These are phyloP conservation scores for Aspergillus intermedius DNA, from an alignment of 2,329 filamentous ascomycete genomes.

Conservation along the genomic window DNA sequence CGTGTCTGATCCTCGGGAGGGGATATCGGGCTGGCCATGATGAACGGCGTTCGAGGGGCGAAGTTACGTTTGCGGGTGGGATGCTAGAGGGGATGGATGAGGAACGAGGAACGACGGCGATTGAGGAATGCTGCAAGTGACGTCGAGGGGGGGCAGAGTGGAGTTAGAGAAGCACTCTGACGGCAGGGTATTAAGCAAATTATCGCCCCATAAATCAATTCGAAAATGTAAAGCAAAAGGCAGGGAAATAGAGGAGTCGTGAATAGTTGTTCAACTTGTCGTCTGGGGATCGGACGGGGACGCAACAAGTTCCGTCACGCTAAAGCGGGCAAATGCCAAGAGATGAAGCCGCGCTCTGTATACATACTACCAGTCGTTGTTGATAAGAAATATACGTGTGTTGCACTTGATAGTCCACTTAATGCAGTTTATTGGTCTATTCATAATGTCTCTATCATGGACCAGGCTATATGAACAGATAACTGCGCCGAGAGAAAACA, in stretches of 20 bases:
- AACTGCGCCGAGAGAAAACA: too few relatives aligned
- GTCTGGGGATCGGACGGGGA: background rate
- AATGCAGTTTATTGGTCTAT: too few relatives aligned
- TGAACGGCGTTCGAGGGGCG: conserved; percentile 18
- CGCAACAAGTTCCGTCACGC: conserved; percentile 5
- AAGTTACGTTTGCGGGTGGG: conserved; percentile 8
- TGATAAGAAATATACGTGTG: too few relatives aligned
- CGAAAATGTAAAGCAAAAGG: conserved; percentile 7
- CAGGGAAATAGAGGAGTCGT: conserved; percentile 1
- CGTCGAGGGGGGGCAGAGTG: background rate
- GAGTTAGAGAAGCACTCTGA: conserved; percentile 2
- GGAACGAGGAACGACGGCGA: conserved; percentile 1
- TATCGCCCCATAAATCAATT: conserved; percentile 23
- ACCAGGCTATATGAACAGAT: too few relatives aligned
- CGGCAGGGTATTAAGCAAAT: conserved; percentile 8
- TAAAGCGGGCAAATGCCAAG: background rate
- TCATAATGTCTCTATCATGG: too few relatives aligned
- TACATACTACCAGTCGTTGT: too few relatives aligned
- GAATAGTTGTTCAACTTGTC: background rate
- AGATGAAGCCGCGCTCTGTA: background rate
- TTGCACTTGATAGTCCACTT: too few relatives aligned
- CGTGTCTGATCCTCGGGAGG: conserved; percentile 76
- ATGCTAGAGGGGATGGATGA: conserved; percentile 17
- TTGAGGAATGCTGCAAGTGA: conserved; percentile 3
- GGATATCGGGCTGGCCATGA: conserved; percentile 50